A percentile compares a stretch with the other conserved stretches of the same genome.
Conservation (phyloP, 164 flowering plant species). For the Paratinospora sagittata region DNA sequence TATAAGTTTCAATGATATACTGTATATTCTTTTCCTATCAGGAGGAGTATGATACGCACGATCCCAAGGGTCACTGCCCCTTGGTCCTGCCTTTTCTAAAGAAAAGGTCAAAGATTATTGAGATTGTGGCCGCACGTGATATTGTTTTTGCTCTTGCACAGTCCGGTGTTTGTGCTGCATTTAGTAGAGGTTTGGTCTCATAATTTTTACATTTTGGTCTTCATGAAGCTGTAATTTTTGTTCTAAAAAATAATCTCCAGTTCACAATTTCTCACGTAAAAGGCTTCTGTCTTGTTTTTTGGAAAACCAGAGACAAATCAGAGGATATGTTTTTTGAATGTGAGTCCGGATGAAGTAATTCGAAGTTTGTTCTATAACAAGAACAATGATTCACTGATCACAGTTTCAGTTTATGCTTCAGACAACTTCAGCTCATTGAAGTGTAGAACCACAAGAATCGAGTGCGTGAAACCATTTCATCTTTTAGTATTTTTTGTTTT, state of each 20-base stretch:
- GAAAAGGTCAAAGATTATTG: conserved; percentile 89
- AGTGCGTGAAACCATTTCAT: conserved; percentile 37
- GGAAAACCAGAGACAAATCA: conserved; percentile 66
- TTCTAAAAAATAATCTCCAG: background rate
- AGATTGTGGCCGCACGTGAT: conserved; percentile 95
- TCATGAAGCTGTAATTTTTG: background rate
- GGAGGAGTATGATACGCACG: conserved; percentile 98
- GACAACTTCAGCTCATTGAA: conserved; percentile 97
- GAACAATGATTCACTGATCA: conserved; percentile 94
- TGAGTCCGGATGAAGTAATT: conserved; percentile 90
- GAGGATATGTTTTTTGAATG: conserved; percentile 92
- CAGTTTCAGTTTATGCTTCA: conserved; percentile 98
- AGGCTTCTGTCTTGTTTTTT: conserved; percentile 10
- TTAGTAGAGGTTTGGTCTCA: conserved; percentile 67
- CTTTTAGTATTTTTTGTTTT: background rate
- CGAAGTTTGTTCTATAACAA: conserved; percentile 95
- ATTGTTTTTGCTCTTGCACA: conserved; percentile 97
- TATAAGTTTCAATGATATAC: background rate
- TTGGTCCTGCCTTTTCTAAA: conserved; percentile 67
- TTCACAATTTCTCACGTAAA: background rate
- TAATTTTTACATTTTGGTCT: background rate
- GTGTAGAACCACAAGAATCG: conserved; percentile 95
- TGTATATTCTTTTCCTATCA: conserved; percentile 15
- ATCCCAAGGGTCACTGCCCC: conserved; percentile 81
- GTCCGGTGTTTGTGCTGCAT: conserved; percentile 98